Conservation (phyloP, 257 asterid genomes). For the Eustoma russellianum region DNA sequence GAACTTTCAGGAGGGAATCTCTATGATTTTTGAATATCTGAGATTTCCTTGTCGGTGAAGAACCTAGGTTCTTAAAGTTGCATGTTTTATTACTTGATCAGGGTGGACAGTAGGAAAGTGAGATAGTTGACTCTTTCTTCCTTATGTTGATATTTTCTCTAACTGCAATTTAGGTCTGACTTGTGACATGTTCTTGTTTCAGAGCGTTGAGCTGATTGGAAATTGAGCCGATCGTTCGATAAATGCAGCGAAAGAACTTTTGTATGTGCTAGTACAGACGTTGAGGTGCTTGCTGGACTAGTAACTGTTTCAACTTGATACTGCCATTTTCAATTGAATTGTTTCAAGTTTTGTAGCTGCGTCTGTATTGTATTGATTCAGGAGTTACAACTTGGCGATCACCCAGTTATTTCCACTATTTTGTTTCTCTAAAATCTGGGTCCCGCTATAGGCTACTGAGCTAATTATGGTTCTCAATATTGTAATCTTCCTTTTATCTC, state of each 20-base stretch:
- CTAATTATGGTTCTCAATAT: too few species aligned
- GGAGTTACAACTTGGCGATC: too few species aligned
- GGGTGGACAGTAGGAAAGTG: not conserved
- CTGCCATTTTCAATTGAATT: too few species aligned
- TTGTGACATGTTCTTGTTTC: constrained; percentile 12
- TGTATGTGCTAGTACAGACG: constrained; percentile 77
- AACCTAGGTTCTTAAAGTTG: not conserved
- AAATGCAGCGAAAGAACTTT: constrained; percentile 54
- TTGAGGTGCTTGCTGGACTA: constrained; percentile 46
- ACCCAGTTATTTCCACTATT: too few species aligned
- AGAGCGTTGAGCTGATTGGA: constrained; percentile 96
- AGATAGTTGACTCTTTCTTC: not conserved
- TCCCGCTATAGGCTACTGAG: too few species aligned
- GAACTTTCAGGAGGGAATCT: too few species aligned
- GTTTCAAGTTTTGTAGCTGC: too few species aligned
- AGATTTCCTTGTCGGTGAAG: too few species aligned
- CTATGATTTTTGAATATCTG: too few species aligned
- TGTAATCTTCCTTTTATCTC: too few species aligned
- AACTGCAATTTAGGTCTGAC: constrained; percentile 1
- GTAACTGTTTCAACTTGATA: not conserved
- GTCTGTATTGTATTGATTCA: too few species aligned
- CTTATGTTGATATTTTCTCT: constrained; percentile 4
- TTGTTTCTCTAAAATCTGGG: too few species aligned
- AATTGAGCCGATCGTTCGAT: constrained; percentile 81
- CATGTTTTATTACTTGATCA: not conserved